Evolutionary conservation across 768 basidiomycete species (phyloP).

Genomic region (Hemileccinum rubropunctum): DNA sequence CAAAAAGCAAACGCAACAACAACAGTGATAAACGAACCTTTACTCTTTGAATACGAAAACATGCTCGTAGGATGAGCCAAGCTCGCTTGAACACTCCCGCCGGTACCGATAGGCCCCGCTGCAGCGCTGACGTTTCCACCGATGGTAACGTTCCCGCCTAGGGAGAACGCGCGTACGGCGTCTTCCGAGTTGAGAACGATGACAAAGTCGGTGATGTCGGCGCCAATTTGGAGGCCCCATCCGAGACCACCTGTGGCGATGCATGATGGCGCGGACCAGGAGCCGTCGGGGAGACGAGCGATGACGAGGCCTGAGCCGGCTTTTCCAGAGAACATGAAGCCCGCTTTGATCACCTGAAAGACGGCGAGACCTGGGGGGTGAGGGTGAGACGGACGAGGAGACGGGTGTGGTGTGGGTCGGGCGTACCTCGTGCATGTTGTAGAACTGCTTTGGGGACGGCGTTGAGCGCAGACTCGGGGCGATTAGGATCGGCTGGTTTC

Average conservation of each 20-base stretch:
- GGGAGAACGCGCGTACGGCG: constrained; percentile 91
- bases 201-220: constrained; percentile 94
- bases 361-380: constrained; percentile 73
- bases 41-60: constrained; percentile 96
- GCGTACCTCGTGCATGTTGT: constrained; percentile 81
- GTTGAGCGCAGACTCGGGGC: constrained; percentile 90
- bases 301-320: constrained; percentile 93
- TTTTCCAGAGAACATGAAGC: constrained; percentile 94
- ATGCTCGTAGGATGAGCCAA: constrained; percentile 93
- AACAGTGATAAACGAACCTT: constrained; percentile 63
- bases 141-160: constrained; percentile 95
- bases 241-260: constrained; percentile 95
- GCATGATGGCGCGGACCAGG: constrained; percentile 96
- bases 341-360: constrained; percentile 91
- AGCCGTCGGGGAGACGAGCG: constrained; percentile 89
- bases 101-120: constrained; percentile 93
- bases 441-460: constrained; percentile 91
- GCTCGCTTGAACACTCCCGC: constrained; percentile 83
- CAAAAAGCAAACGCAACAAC: too few relatives aligned
- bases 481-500: constrained; percentile 88
- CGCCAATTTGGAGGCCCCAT: constrained; percentile 94
- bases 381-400: background rate
- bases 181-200: constrained; percentile 97
- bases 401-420: too few relatives aligned
- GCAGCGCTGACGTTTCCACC: constrained; percentile 84